Base-by-base conservation (phyloP, 495 filamentous ascomycete genomes). In the Chaetomium cochliodes region DNA sequence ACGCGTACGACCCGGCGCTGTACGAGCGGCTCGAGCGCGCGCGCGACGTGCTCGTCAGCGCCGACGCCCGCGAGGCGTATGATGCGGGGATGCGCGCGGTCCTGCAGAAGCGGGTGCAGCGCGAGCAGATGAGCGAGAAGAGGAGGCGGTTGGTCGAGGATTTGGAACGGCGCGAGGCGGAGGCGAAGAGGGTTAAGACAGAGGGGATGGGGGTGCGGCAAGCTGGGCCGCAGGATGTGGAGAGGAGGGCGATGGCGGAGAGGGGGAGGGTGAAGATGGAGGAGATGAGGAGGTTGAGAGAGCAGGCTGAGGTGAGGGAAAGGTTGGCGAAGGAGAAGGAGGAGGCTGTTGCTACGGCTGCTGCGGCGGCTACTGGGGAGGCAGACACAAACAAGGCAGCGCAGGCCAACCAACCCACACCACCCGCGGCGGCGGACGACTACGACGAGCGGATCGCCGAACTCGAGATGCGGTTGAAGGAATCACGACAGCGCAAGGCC, bases 1-100 rank as follows among this genome's bases (percentile, higher is more conserved):
- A 74, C 33, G 66, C 73, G 63, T 82, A 79, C 72, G 79, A 81
- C 65, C 67, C 79, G 12, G 72, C 65, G 16, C 71, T 77, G 67
- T 82, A 80, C 78, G 76, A 80, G 67, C 71, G 76, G 5, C 76
- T 81, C 70, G 79, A 79, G 66, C 74, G 76, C 25, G 78, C 80
- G 7, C 75, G 79, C 66, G 79, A 79, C 64, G 76, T 80, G 51
- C 73, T 82, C 25, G 66, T 74, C 63, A 69, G 69, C 61, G 54
- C 71, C 0, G 75, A 72, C 20, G 76, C 77, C 13, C 76, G 78
- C 62, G 74, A 73, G 7, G 72, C 72, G 44, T 82, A 82, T 72
- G 75, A 79, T 61, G 65, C 62, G 18, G 74, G 73, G 54, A 75
- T 79, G 60, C 73, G 73, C 28, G 80, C 79, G 41, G 69, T 77